phyloP scores from a whole-genome alignment of 2,329 filamentous ascomycete genomes.

The Tolypocladium tundrense region DNA sequence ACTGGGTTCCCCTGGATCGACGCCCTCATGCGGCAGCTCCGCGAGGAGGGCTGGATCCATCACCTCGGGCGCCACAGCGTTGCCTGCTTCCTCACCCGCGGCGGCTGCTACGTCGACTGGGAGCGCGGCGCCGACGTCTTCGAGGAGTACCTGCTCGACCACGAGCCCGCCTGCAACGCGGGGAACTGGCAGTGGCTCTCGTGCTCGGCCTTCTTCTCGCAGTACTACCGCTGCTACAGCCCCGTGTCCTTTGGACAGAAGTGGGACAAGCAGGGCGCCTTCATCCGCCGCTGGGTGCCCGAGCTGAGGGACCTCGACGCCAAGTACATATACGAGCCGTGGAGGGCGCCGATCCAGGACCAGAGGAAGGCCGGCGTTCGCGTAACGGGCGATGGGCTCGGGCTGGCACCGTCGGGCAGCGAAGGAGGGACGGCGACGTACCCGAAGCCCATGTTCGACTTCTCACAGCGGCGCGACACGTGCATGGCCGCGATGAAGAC shows the following conservation, averaged over 20 bases:
- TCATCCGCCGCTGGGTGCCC: conserved; percentile 56
- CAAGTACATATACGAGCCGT: conserved; percentile 72
- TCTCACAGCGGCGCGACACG: conserved; percentile 46
- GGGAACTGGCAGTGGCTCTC: conserved; percentile 74
- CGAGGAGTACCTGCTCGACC: conserved; percentile 65
- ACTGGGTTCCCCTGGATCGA: conserved; percentile 79
- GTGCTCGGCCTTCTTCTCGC: conserved; percentile 65
- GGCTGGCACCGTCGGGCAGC: conserved; percentile 13
- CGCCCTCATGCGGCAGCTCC: conserved; percentile 66
- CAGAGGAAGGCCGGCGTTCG: conserved; percentile 59
- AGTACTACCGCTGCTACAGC: conserved; percentile 61
- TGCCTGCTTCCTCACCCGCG: conserved; percentile 70
- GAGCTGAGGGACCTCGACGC: conserved; percentile 51
- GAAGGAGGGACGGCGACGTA: conserved; percentile 37
- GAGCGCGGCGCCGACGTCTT: conserved; percentile 71
- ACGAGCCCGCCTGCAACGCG: conserved; percentile 62
- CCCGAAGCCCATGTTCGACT: conserved; percentile 72
- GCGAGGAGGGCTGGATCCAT: conserved; percentile 67
- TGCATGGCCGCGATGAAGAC: conserved; percentile 62
- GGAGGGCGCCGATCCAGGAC: conserved; percentile 59
- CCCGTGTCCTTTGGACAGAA: conserved; percentile 65
- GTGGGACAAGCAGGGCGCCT: conserved; percentile 59
- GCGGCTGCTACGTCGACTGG: conserved; percentile 71
- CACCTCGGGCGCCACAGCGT: conserved; percentile 70
- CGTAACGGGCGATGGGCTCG: conserved; percentile 43